These are phyloP conservation scores for Isatis tinctoria DNA, from an alignment of 345 rosid genomes.

Conservation along the genomic window DNA sequence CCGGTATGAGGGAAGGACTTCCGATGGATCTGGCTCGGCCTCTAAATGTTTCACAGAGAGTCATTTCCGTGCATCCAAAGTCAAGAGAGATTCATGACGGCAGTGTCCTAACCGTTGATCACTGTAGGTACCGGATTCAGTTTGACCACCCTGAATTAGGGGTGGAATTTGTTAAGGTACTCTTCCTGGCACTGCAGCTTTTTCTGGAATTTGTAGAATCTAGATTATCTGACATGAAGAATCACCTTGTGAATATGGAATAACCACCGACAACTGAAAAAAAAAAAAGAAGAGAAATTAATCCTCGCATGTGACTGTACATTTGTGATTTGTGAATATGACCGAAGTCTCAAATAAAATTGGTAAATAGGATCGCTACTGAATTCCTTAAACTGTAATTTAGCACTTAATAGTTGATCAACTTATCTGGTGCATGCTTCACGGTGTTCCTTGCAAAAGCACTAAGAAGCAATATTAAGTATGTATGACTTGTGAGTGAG, in stretches of 20 bases:
- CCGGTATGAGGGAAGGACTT: constrained; percentile 68
- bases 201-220: constrained; percentile 4
- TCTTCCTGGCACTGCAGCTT: constrained; percentile 13
- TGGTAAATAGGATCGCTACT: background rate
- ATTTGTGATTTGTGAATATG: background rate
- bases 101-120: constrained; percentile 68
- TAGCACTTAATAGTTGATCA: constrained; percentile 1
- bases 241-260: background rate
- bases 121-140: constrained; percentile 54
- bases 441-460: background rate
- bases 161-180: constrained; percentile 77
- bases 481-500: background rate
- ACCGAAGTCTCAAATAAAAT: background rate
- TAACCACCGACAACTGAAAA: background rate
- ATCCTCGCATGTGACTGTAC: background rate
- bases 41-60: constrained; percentile 68
- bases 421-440: background rate
- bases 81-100: constrained; percentile 71
- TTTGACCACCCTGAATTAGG: constrained; percentile 62
- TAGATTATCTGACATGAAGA: background rate
- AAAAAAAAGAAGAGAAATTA: background rate
- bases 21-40: constrained; percentile 82
- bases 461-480: background rate
- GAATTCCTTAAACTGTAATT: background rate
- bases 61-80: constrained; percentile 66